A percentile compares a stretch with the other conserved stretches of the same genome.
Conservation (phyloP, 2,329 filamentous ascomycete species). For the Fusarium stilboides region DNA sequence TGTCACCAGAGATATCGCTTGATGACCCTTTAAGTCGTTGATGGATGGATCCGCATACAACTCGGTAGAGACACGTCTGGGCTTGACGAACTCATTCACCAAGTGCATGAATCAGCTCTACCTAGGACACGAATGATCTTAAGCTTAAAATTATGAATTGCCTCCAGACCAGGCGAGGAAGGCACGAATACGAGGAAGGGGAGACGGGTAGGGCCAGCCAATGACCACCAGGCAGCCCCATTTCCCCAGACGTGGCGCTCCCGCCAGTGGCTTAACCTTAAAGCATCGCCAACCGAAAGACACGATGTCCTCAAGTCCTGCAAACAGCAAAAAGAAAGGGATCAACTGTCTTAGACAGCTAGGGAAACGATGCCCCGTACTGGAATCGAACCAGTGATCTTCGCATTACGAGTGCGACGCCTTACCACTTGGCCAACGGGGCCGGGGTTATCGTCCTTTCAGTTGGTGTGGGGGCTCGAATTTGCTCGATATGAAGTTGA, state of each 20-base stretch:
- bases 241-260: neutral
- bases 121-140: too few relatives aligned
- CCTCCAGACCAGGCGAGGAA: neutral
- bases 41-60: too few relatives aligned
- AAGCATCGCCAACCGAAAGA: neutral
- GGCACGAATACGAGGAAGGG: neutral
- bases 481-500: neutral
- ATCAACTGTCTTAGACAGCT: conserved; percentile 18
- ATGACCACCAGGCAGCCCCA: conserved; percentile 4
- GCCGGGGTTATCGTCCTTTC: conserved; percentile 28
- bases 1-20: too few relatives aligned
- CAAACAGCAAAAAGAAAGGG: conserved; percentile 10
- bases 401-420: conserved; percentile 49
- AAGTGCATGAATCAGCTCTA: too few relatives aligned
- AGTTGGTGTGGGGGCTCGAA: too few relatives aligned
- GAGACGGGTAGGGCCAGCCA: neutral
- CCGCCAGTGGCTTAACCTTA: neutral
- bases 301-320: neutral
- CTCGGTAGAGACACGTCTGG: too few relatives aligned
- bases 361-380: conserved; percentile 27
- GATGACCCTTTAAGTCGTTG: too few relatives aligned
- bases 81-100: too few relatives aligned
- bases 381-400: conserved; percentile 44
- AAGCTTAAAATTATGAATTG: too few relatives aligned
- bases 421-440: conserved; percentile 48